Base-by-base conservation (phyloP, 2,329 filamentous ascomycete species). In the Sporothrix sp. region DNA sequence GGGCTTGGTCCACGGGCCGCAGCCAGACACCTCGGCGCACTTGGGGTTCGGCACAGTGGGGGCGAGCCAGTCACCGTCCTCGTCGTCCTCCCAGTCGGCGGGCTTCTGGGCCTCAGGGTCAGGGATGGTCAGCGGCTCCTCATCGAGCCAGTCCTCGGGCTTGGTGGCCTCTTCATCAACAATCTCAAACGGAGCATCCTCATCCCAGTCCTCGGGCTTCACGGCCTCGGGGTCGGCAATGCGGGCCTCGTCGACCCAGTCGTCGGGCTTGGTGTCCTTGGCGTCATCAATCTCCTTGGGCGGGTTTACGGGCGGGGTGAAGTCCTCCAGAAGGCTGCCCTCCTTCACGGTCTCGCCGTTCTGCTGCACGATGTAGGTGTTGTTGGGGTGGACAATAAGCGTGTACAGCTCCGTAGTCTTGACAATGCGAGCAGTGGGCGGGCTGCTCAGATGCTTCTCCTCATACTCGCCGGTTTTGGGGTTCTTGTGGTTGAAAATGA, bases 401-500 rank as follows among this genome's bases (percentile, higher is more conserved):
- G 93, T 97, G 79, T 98, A 98, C 57, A 98, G 84, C 69, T 91
- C 85, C 57, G 87, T 86, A 57, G 87, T 84, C 83, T 96, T 97
- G 74, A 82, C 78, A 63, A 95, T 93, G 67, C 84, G 85, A 66
- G 90, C 90, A 53, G 84, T 78, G 55, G 93, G 90, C 58, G 91
- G 84, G 62, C 78, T 79, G 66, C 79, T 82, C 58, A 98, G 79
- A 73, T 98, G 93, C 84, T 98, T 98, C 86, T 98, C 93, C 80
- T 98, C 91, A 65, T 98, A 98, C 72, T 96, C 88, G 75, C 91
- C 91, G 42, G 89, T 96, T 86, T 95, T 96, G 67, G 93, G 93
- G 82, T 97, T 98, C 87, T 97, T 98, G 85, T 98, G 93, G 73
- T 94, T 93, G 82, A 98, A 95, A 71, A 98, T 98, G 75, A 98